Percentiles rank a stretch among this genome's conserved stretches.
Evolutionary conservation across 2,329 filamentous ascomycete genomes (phyloP).

Genomic region (Coniochaeta ligniaria): DNA sequence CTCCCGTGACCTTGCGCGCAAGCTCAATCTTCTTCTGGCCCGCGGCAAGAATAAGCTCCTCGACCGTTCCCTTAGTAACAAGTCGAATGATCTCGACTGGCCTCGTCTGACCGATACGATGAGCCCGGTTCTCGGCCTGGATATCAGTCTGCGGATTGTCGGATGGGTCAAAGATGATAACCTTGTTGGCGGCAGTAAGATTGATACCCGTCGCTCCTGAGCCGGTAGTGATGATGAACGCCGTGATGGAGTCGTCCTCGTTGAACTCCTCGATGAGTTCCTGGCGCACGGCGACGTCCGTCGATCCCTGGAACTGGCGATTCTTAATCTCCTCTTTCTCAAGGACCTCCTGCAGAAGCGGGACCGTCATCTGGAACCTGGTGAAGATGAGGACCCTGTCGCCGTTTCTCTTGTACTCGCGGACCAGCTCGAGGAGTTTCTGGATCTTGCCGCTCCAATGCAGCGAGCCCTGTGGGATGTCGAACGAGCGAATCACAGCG

Average conservation of each 20-base stretch:
- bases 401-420: constrained; percentile 67
- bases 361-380: constrained; percentile 85
- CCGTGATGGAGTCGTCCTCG: constrained; percentile 66
- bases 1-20: constrained; percentile 53
- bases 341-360: constrained; percentile 80
- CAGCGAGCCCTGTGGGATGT: constrained; percentile 46
- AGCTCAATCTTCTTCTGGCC: constrained; percentile 91
- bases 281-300: constrained; percentile 76
- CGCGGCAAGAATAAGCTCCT: constrained; percentile 86
- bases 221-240: constrained; percentile 88
- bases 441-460: constrained; percentile 75
- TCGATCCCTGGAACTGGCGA: constrained; percentile 80
- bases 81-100: constrained; percentile 87
- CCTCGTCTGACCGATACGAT: constrained; percentile 84
- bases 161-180: constrained; percentile 93
- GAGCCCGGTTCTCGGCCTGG: constrained; percentile 95
- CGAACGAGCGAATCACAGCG: constrained; percentile 43
- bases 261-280: constrained; percentile 84
- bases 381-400: constrained; percentile 88
- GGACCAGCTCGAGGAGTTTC: constrained; percentile 68
- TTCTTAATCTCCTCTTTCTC: constrained; percentile 66
- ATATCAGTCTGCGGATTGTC: constrained; percentile 98
- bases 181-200: constrained; percentile 90
- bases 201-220: constrained; percentile 98
- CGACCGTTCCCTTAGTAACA: constrained; percentile 74